Evolutionary conservation across 345 rosid genomes (phyloP), one percentile per base, ranked within the genome.

Genomic region (Aegle marmelos): DNA sequence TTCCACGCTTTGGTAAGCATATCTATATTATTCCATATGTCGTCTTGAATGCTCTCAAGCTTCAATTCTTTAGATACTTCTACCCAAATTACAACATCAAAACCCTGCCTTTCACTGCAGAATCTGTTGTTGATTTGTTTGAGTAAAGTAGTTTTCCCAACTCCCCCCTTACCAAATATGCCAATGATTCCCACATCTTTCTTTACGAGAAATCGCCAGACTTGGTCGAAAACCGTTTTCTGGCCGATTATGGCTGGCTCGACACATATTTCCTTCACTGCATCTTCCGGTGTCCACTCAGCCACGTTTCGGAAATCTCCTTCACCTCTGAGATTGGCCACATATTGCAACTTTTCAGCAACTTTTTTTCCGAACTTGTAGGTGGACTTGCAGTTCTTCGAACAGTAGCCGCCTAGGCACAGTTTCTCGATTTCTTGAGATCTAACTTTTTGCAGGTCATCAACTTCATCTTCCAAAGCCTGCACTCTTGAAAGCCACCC

Each of bases 331-430:
- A 56, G 31, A 56, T 9, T n/a, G 9, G 19, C n/a, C 50, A 73
- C 53, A 37, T 2, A 9, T 58, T 58, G 22, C 53, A 56, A 28
- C 9, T 4, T 58, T 41, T 41, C 21, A 24, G 53, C 50, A 17
- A 73, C 67, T n/a, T n/a, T 37, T 34, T 64, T 64, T 19, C 68
- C 68, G n/a, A 64, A 64, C 24, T 41, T 41, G 34, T 64, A 64
- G 41, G 22, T 64, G 22, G 39, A 63, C 37, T 16, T 65, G 27
- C 48, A 66, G 53, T 67, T 66, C 14, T 8, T 66, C 24, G 70
- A 67, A 37, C 50, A 67, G 22, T 4, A 25, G 19, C 24, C 70
- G 2, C 66, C 36, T 14, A 10, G 28, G 13, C 19, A 14, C 14
- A 16, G 28, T 11, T 62, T 10, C 66, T 62, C 53, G 22, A 34